Evolutionary conservation across 495 filamentous ascomycete species (phyloP).

Genomic region (Aspergillus campestris): DNA sequence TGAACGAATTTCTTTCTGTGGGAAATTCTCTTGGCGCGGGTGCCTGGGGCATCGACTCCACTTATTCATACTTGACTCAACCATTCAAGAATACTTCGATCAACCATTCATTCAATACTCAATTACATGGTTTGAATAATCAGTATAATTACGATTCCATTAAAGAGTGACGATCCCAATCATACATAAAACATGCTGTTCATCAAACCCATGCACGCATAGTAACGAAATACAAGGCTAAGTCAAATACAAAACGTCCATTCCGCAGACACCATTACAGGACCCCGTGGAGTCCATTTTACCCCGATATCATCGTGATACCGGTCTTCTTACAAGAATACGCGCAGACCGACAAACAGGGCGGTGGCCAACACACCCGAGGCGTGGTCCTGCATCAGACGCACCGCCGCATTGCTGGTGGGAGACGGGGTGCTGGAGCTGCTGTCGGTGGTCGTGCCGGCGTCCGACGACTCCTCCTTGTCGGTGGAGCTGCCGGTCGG

Average conservation of each 20-base stretch:
- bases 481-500: conserved; percentile 13
- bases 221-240: not conserved
- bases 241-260: not conserved
- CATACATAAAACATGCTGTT: not conserved
- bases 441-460: conserved; percentile 12
- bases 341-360: conserved; percentile 39
- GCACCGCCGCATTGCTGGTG: conserved; percentile 28
- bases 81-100: no score
- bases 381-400: conserved; percentile 39
- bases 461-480: conserved; percentile 12
- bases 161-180: not conserved
- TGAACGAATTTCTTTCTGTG: conserved; percentile 43
- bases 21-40: conserved; percentile 37
- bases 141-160: not conserved
- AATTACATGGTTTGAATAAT: no score
- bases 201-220: not conserved
- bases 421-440: conserved; percentile 17
- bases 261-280: not conserved
- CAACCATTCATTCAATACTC: no score
- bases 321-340: conserved; percentile 34
- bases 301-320: not conserved
- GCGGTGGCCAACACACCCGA: conserved; percentile 41
- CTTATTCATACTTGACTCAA: not conserved
- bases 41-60: not conserved
- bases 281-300: not conserved